Conservation (phyloP, 495 filamentous ascomycete species). For the Tuber brumale region DNA sequence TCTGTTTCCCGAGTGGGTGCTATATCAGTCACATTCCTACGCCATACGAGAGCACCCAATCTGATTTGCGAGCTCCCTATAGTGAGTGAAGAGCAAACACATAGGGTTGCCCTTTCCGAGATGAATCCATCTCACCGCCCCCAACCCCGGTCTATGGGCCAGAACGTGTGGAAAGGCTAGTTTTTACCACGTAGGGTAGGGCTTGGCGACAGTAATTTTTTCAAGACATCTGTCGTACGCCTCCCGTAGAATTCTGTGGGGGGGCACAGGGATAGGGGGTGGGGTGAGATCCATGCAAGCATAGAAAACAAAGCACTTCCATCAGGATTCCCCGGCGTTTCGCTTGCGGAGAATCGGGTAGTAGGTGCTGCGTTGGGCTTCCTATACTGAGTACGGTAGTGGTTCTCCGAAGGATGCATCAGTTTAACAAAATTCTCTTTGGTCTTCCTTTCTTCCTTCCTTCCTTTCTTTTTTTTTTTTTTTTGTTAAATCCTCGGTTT, state of each 20-base stretch:
- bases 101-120: conserved; percentile 5
- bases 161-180: background rate
- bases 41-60: background rate
- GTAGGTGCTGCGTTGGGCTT: conserved; percentile 11
- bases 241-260: background rate
- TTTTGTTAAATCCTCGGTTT: no score
- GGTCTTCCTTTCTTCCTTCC: no score
- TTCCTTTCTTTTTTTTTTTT: no score
- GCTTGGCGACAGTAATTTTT: background rate
- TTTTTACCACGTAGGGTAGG: background rate
- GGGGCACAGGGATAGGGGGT: background rate
- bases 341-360: conserved; percentile 25
- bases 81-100: background rate
- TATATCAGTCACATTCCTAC: background rate
- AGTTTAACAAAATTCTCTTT: conserved; percentile 11
- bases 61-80: background rate
- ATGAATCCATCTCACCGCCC: conserved; percentile 6
- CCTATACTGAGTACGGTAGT: conserved; percentile 18
- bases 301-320: background rate
- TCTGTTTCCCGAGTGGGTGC: background rate
- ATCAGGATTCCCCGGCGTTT: conserved; percentile 24
- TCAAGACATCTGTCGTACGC: conserved; percentile 18
- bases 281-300: background rate
- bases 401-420: conserved; percentile 8
- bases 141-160: conserved; percentile 10